These are phyloP conservation scores for Tulasnella sp. DNA, from an alignment of 768 basidiomycete genomes.

Conservation along the genomic window DNA sequence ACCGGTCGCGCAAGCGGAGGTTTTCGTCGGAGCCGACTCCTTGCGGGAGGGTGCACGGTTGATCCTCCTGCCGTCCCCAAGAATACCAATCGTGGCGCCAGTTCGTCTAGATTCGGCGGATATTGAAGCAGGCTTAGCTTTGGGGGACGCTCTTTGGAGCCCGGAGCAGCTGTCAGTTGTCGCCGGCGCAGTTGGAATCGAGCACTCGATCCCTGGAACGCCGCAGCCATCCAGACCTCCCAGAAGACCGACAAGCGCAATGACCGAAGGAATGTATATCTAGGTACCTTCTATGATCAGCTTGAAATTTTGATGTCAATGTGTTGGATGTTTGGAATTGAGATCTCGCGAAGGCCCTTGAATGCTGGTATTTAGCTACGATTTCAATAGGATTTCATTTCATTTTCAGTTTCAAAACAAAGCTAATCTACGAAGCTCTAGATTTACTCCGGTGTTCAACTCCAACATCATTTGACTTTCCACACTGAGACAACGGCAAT, in stretches of 20 bases:
- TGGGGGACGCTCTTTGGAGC: not conserved
- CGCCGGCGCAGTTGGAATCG: not conserved
- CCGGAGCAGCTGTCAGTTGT: not conserved
- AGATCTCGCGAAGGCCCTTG: no score
- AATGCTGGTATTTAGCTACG: no score
- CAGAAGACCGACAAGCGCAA: not conserved
- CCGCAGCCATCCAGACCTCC: not conserved
- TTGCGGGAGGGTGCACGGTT: not conserved
- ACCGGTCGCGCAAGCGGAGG: not conserved
- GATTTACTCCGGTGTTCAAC: no score
- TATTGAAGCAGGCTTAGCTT: not conserved
- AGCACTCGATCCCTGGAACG: not conserved
- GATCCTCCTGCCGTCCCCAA: not conserved
- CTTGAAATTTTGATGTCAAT: no score
- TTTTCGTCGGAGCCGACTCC: not conserved
- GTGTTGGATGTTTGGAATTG: no score
- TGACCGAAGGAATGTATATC: not conserved
- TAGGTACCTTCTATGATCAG: no score
- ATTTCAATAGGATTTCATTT: no score
- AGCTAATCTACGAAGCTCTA: no score
- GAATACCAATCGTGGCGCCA: not conserved
- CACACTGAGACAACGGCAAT: no score
- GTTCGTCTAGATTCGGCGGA: not conserved
- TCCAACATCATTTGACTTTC: no score
- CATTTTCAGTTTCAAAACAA: no score